Evolutionary conservation across 2,329 filamentous ascomycete genomes (phyloP).

Genomic region (Endoconidiophora polonica): DNA sequence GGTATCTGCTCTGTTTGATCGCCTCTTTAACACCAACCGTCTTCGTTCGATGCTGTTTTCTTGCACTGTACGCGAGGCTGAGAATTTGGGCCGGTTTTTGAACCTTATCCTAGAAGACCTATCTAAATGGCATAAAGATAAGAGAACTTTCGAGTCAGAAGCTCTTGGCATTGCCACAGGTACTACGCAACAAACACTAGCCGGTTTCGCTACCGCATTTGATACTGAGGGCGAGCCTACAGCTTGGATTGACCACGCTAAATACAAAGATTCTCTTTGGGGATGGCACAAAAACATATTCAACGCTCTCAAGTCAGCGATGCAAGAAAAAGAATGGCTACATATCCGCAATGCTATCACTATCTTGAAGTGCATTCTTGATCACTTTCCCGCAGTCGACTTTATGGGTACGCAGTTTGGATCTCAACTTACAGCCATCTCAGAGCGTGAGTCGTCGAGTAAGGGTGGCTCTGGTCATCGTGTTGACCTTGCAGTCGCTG

Average conservation of each 20-base stretch:
- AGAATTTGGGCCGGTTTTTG: slow-evolving; percentile 84
- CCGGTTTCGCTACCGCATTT: slow-evolving; percentile 64
- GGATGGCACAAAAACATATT: slow-evolving; percentile 81
- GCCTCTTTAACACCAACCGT: slow-evolving; percentile 68
- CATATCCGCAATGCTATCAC: slow-evolving; percentile 93
- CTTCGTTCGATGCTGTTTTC: slow-evolving; percentile 72
- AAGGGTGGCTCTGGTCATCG: slow-evolving; percentile 38
- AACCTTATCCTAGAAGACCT: slow-evolving; percentile 69
- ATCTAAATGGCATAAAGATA: slow-evolving; percentile 67
- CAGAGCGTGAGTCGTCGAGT: slow-evolving; percentile 38
- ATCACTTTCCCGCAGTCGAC: slow-evolving; percentile 75
- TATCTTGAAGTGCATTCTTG: slow-evolving; percentile 63
- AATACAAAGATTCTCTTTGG: slow-evolving; percentile 71
- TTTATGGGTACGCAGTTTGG: slow-evolving; percentile 62
- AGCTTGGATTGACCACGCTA: slow-evolving; percentile 62
- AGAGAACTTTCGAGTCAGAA: slow-evolving; percentile 59
- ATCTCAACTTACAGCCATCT: slow-evolving; percentile 48
- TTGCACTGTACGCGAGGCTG: slow-evolving; percentile 77
- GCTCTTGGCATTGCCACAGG: slow-evolving; percentile 35
- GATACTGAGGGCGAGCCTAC: slow-evolving; percentile 44
- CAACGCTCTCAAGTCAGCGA: slow-evolving; percentile 62
- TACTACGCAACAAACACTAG: slow-evolving; percentile 35
- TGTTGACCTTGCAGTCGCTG: slow-evolving; percentile 59
- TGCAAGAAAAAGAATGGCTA: slow-evolving; percentile 82
- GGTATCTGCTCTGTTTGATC: slow-evolving; percentile 66